phyloP scores from a whole-genome alignment of 805 yeast genomes.

The Kodamaea sagamina region DNA sequence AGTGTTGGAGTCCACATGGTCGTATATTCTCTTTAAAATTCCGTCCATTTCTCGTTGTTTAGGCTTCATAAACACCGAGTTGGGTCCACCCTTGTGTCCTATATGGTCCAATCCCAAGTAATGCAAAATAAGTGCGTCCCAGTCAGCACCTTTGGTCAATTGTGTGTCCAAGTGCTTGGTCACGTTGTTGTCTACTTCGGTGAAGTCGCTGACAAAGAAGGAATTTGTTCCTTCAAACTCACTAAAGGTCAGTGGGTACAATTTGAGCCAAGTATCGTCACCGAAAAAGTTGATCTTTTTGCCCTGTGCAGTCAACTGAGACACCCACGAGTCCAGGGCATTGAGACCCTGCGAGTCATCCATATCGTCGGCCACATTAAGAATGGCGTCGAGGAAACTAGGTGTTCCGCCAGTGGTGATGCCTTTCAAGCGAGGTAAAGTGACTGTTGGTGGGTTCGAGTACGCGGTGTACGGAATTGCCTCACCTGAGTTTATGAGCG shows the following conservation, averaged over 20 bases:
- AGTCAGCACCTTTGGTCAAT: constrained; percentile 42
- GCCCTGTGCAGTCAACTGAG: constrained; percentile 53
- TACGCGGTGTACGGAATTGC: constrained; percentile 90
- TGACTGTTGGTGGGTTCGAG: constrained; percentile 95
- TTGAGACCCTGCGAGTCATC: constrained; percentile 65
- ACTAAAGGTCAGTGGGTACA: constrained; percentile 73
- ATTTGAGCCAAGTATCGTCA: constrained; percentile 95
- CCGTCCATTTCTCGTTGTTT: constrained; percentile 88
- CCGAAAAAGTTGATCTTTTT: constrained; percentile 81
- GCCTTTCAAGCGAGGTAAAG: constrained; percentile 90
- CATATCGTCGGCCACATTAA: constrained; percentile 91
- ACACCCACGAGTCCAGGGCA: constrained; percentile 84
- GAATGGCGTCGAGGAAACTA: constrained; percentile 87
- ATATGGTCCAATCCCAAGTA: constrained; percentile 95
- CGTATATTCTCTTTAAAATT: constrained; percentile 56
- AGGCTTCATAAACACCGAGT: constrained; percentile 72
- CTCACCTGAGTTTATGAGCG: constrained; percentile 58
- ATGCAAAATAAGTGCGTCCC: constrained; percentile 90
- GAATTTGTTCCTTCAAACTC: constrained; percentile 85
- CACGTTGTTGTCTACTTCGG: constrained; percentile 91
- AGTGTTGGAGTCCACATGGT: constrained; percentile 40
- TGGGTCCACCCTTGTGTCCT: constrained; percentile 96
- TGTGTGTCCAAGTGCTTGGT: constrained; percentile 79
- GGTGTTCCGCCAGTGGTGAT: constrained; percentile 95
- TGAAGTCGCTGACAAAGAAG: constrained; percentile 92